phyloP scores from a whole-genome alignment of 2,329 filamentous ascomycete species.

The Aspergillus sp. region DNA sequence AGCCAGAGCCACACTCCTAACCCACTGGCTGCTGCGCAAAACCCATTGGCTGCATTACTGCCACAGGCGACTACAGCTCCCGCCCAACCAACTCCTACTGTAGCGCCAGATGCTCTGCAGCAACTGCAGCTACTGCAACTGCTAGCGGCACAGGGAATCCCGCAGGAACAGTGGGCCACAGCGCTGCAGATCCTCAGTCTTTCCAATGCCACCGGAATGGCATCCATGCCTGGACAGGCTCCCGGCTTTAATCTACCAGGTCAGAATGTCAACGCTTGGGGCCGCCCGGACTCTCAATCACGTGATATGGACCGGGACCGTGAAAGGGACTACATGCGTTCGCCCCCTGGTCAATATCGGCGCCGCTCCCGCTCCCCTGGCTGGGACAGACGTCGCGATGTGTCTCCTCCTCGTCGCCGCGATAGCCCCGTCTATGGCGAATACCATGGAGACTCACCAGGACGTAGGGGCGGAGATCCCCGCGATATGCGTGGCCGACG shows the following conservation, averaged over 20 bases:
- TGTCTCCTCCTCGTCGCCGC: constrained; percentile 58
- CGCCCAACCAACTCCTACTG: constrained; percentile 20
- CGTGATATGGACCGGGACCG: constrained; percentile 53
- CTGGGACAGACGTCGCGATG: constrained; percentile 64
- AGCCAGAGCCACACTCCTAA: constrained; percentile 38
- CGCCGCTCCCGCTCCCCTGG: constrained; percentile 78
- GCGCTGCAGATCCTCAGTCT: constrained; percentile 49
- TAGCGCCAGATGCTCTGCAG: constrained; percentile 52
- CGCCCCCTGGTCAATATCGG: constrained; percentile 55
- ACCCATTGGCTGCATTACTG: constrained; percentile 39
- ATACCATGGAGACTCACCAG: constrained; percentile 66
- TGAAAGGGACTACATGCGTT: constrained; percentile 58
- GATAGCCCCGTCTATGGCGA: constrained; percentile 68
- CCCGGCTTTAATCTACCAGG: constrained; percentile 28
- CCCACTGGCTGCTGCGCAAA: constrained; percentile 35
- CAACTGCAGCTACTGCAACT: constrained; percentile 72
- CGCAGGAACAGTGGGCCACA: constrained; percentile 68
- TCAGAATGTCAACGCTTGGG: constrained; percentile 30
- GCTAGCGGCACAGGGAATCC: constrained; percentile 68
- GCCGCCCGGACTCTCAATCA: constrained; percentile 36
- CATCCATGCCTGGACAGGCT: constrained; percentile 30
- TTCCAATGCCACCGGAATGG: constrained; percentile 29
- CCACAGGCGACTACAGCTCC: constrained; percentile 30
- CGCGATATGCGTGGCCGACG: constrained; percentile 49
- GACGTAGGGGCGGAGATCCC: constrained; percentile 55